A percentile compares a stretch with the other conserved stretches of the same genome.
Conservation (phyloP, 768 basidiomycete species). For the Coprinopsis marcescibilis region DNA sequence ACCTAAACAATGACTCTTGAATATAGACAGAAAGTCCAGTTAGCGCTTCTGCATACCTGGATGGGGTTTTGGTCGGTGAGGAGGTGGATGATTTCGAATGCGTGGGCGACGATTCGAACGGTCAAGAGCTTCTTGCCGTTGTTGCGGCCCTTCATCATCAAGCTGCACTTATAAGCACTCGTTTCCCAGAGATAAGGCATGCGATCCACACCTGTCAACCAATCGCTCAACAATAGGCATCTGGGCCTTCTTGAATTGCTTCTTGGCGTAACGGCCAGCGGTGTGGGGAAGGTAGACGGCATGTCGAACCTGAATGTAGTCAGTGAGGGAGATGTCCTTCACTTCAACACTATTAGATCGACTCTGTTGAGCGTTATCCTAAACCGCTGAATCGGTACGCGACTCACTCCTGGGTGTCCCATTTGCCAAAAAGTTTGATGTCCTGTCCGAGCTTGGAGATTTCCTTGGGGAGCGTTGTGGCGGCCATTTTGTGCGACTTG, state of each 20-base stretch:
- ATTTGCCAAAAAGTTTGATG: constrained; percentile 97
- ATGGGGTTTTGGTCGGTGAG: constrained; percentile 99
- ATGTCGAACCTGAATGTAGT: constrained; percentile 99
- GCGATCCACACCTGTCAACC: constrained; percentile 82
- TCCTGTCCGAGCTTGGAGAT: constrained; percentile 77
- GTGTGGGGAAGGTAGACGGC: constrained; percentile 98
- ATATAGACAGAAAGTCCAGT: not conserved
- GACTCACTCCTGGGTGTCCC: constrained; percentile 96
- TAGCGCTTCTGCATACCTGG: constrained; percentile 56
- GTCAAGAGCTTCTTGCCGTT: constrained; percentile 99
- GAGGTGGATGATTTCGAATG: constrained; percentile 99
- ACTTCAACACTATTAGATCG: constrained; percentile 74
- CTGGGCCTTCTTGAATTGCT: constrained; percentile 99
- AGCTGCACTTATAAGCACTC: constrained; percentile 36
- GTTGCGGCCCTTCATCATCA: constrained; percentile 99
- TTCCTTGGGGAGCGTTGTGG: constrained; percentile 75
- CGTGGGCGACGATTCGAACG: constrained; percentile 98
- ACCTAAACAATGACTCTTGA: constrained; percentile 41
- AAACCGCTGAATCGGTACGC: not conserved
- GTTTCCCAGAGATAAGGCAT: not conserved
- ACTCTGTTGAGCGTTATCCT: constrained; percentile 6
- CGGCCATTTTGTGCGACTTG: constrained; percentile 49
- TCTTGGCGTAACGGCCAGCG: constrained; percentile 98
- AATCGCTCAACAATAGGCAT: constrained; percentile 99
- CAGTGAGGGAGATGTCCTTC: constrained; percentile 97